A percentile compares a stretch with the other conserved stretches of the same genome.
These are phyloP conservation scores for Tricladium varicosporioides DNA, from an alignment of 2,329 filamentous ascomycete genomes.

Conservation along the genomic window DNA sequence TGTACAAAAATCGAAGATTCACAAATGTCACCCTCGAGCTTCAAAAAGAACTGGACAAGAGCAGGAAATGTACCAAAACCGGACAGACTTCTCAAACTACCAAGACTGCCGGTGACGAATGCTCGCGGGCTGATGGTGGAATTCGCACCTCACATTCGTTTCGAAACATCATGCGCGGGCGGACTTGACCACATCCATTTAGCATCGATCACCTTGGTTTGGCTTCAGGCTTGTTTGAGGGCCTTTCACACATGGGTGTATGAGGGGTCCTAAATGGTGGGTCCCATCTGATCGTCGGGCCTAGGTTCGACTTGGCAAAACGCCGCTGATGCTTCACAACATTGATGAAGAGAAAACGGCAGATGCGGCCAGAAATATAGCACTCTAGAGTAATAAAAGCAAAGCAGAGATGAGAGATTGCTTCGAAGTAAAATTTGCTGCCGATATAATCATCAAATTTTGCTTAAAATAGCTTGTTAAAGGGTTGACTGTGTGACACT, in stretches of 20 bases:
- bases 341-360: no score
- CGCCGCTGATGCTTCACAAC: not conserved
- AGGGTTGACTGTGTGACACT: no score
- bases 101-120: slow-evolving; percentile 17
- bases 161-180: slow-evolving; percentile 22
- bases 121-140: not conserved
- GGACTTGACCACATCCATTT: slow-evolving; percentile 6
- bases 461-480: no score
- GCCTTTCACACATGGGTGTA: not conserved
- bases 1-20: not conserved
- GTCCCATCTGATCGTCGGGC: slow-evolving; percentile 1
- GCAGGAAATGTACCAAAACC: not conserved
- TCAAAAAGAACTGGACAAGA: not conserved
- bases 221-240: slow-evolving; percentile 19
- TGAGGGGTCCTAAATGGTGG: slow-evolving; percentile 1
- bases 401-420: no score
- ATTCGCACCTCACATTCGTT: slow-evolving; percentile 6
- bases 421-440: no score
- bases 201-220: slow-evolving; percentile 3
- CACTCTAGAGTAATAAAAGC: no score
- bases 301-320: not conserved
- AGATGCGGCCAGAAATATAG: no score
- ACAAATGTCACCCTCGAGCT: not conserved
- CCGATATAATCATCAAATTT: no score
- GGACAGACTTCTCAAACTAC: slow-evolving; percentile 12